Percentiles rank a stretch among this genome's conserved stretches.
Conservation (phyloP, 2,329 filamentous ascomycete genomes). For the Alternaria sp. region DNA sequence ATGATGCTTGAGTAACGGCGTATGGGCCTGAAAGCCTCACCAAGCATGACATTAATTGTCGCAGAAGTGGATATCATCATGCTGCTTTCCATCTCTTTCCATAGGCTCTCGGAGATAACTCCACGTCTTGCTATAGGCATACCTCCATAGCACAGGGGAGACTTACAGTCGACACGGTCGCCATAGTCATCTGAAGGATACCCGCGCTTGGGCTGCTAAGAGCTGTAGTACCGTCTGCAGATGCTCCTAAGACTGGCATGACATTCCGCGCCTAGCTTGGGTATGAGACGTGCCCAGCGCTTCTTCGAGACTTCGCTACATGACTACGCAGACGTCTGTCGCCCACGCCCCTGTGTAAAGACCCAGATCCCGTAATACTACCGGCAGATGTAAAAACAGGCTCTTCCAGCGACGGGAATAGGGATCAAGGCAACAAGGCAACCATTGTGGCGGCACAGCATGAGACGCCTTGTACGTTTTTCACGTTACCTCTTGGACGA, state of each 20-base stretch:
- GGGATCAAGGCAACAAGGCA: neutral
- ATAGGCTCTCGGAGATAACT: neutral
- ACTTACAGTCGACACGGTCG: neutral
- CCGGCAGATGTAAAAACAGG: neutral
- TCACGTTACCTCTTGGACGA: neutral
- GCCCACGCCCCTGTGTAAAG: neutral
- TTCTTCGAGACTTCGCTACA: neutral
- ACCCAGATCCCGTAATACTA: neutral
- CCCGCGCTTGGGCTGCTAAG: neutral
- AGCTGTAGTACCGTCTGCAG: neutral
- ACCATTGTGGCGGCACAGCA: neutral
- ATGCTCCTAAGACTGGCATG: neutral
- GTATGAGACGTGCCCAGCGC: neutral
- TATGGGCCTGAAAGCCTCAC: neutral
- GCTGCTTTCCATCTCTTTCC: neutral
- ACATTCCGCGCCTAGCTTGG: neutral
- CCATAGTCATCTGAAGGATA: neutral
- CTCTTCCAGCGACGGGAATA: neutral
- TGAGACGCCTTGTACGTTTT: neutral
- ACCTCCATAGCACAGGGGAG: neutral
- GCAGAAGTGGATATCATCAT: neutral
- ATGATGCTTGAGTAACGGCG: neutral
- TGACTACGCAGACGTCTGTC: neutral
- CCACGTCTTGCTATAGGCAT: neutral
- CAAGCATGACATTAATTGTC: neutral